Percentiles rank a stretch among this genome's conserved stretches.
Evolutionary conservation across 2,329 filamentous ascomycete genomes (phyloP).

Genomic region (Metarhizium album): DNA sequence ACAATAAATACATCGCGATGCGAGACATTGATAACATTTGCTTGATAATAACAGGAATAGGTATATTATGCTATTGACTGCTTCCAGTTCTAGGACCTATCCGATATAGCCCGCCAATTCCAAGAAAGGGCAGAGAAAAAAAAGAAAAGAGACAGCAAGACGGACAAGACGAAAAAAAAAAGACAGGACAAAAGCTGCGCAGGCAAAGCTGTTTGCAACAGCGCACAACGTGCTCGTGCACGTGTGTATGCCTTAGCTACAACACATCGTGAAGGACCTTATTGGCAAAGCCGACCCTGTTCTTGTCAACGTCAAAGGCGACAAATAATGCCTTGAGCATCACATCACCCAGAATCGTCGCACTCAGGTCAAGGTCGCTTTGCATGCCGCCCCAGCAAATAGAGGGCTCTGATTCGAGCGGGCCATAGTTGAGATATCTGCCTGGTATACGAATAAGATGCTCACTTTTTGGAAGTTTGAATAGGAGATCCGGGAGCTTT

Average conservation of each 20-base stretch:
- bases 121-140: too few relatives aligned
- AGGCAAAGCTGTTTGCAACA: neutral
- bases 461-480: constrained; percentile 39
- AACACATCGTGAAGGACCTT: constrained; percentile 27
- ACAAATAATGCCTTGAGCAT: constrained; percentile 71
- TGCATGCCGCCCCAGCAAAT: constrained; percentile 72
- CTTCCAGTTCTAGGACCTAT: neutral
- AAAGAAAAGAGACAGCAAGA: too few relatives aligned
- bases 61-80: too few relatives aligned
- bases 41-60: too few relatives aligned
- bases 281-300: constrained; percentile 31
- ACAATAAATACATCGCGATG: too few relatives aligned
- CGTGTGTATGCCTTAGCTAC: too few relatives aligned
- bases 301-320: constrained; percentile 49
- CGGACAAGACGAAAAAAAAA: neutral
- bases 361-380: constrained; percentile 30
- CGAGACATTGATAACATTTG: too few relatives aligned
- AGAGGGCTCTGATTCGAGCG: constrained; percentile 34
- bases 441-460: constrained; percentile 44
- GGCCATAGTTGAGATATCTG: constrained; percentile 42
- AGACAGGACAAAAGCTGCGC: neutral
- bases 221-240: too few relatives aligned
- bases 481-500: constrained; percentile 45
- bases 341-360: constrained; percentile 65
- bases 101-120: neutral